A percentile compares a stretch with the other conserved stretches of the same genome.
Conservation (phyloP, 805 yeast species). For the Tetrapisispora taiwanensis region DNA sequence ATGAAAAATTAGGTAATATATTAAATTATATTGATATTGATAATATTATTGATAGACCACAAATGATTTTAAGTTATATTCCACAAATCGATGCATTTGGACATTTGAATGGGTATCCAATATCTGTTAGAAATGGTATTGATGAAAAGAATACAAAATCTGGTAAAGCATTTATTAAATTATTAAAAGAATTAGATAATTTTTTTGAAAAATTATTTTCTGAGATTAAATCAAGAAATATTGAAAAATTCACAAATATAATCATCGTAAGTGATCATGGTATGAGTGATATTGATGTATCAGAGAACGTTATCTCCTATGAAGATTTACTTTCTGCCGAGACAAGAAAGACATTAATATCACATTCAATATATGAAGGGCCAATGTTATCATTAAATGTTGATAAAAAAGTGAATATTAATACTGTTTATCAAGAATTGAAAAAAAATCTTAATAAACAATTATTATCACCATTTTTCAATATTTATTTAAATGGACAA, state of each 20-base stretch:
- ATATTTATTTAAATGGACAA: constrained; percentile 45
- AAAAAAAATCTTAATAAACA: constrained; percentile 23
- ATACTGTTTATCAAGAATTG: constrained; percentile 39
- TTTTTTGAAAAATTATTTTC: constrained; percentile 42
- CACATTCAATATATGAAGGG: constrained; percentile 12
- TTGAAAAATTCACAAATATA: constrained; percentile 58
- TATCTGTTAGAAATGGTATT: constrained; percentile 31
- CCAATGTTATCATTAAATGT: constrained; percentile 10
- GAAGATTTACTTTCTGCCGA: constrained; percentile 57
- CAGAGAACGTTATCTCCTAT: constrained; percentile 35
- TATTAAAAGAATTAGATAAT: constrained; percentile 49
- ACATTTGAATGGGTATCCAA: constrained; percentile 59
- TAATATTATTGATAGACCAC: constrained; percentile 50
- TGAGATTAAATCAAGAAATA: constrained; percentile 44
- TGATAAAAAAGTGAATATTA: constrained; percentile 6
- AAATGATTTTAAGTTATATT: constrained; percentile 64
- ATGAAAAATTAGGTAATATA: constrained; percentile 47
- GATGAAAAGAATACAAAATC: background rate
- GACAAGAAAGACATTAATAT: constrained; percentile 6
- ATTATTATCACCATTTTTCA: constrained; percentile 7
- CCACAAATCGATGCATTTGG: constrained; percentile 78
- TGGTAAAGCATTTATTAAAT: constrained; percentile 20
- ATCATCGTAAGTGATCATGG: constrained; percentile 86
- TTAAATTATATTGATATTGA: constrained; percentile 53
- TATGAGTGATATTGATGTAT: constrained; percentile 71